phyloP scores from a whole-genome alignment of 129 eudicot species.

The Pulicaria dysenterica region DNA sequence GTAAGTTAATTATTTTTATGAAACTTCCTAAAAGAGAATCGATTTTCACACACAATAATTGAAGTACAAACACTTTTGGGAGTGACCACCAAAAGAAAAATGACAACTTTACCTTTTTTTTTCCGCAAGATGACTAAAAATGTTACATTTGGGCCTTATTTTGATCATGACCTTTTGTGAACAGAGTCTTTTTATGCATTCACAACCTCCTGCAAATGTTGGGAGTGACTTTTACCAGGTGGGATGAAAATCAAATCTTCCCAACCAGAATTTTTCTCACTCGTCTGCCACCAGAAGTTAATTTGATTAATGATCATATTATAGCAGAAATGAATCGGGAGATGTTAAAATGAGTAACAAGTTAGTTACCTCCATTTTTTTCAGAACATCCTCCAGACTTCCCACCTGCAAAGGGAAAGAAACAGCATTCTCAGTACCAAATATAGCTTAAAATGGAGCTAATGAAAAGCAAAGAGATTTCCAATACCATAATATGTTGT shows the following conservation, averaged over 20 bases:
- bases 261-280: conserved; percentile 84
- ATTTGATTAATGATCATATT: not conserved
- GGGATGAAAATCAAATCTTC: conserved; percentile 93
- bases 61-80: too few species aligned
- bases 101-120: conserved; percentile 9
- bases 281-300: conserved; percentile 49
- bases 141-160: conserved; percentile 4
- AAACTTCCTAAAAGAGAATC: too few species aligned
- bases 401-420: conserved; percentile 65
- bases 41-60: too few species aligned
- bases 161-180: conserved; percentile 9
- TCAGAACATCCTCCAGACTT: conserved; percentile 90
- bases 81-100: not conserved
- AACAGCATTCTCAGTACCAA: conserved; percentile 5
- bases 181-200: conserved; percentile 38
- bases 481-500: conserved; percentile 68
- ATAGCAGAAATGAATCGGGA: conserved; percentile 16
- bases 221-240: conserved; percentile 95
- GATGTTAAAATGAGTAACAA: not conserved
- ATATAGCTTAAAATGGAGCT: not conserved
- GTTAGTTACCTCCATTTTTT: conserved; percentile 82
- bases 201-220: conserved; percentile 77
- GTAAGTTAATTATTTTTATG: too few species aligned
- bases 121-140: not conserved
- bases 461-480: conserved; percentile 1